Base-by-base conservation (phyloP, 306 rosid species). In the Chamaecrista fasciculata region DNA sequence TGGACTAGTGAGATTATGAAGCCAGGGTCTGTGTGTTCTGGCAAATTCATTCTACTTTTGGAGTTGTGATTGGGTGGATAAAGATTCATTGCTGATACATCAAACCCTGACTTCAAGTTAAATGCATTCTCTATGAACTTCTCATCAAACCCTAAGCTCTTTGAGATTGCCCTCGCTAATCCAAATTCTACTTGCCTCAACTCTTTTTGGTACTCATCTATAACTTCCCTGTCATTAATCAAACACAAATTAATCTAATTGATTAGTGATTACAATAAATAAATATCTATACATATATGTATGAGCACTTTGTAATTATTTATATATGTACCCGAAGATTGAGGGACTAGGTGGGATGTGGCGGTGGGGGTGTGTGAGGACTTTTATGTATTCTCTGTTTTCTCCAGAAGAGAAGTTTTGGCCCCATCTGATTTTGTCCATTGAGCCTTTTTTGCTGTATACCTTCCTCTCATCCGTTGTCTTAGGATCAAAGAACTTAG, bases 11-110 rank as follows among this genome's bases (percentile, higher is more conserved):
- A 74, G 1, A 84, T 46, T 1, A 84, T 47, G 67, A 84, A 84
- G 60, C 89, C 89, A 14, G 89, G 89, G 26, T 86, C 92, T 4
- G 84, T 79, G 39, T 84, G 89, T 28, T 81, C 71, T 8, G 76
- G 65, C 19, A 86, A 4, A 18, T 84, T 84, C 60, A 83, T n/a
- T 0, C 58, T 56, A 3, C 82, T 65, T 42, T 78, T 78, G 3
- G 83, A 52, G 36, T 11, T 40, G 34, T 58, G 57, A 62, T 66
- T 78, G 0, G 86, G 81, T 7, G 88, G 88, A 57, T 86, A 86
- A 8, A 79, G 60, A 39, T 83, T 86, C 83, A 81, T 62, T 33
- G 81, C 79, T 26, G 84, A 81, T 29, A 83, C 82, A 48, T 86
- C 84, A 63, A 83, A 81, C 5, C 88, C 88, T 19, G 64, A 66